A percentile compares a stretch with the other conserved stretches of the same genome.
Evolutionary conservation across 108 stramenopile genomes (phyloP).

Genomic region (Nitzschia sp.): DNA sequence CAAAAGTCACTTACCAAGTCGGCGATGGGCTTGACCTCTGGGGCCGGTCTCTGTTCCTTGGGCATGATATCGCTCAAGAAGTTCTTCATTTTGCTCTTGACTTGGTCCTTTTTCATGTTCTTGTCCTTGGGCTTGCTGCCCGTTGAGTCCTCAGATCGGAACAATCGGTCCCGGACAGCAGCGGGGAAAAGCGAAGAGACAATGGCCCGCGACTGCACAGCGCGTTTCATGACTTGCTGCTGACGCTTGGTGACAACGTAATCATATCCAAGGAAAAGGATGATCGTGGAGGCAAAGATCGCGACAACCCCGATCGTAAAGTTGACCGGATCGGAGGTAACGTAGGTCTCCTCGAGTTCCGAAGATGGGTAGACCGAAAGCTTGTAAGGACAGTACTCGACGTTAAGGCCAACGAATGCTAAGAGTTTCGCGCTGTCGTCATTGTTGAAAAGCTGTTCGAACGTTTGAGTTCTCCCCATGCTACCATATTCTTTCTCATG

Average conservation of each 20-base stretch:
- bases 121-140: neutral
- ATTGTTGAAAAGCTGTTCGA: neutral
- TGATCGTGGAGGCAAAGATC: conserved; percentile 4
- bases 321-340: neutral
- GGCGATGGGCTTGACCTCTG: conserved; percentile 35
- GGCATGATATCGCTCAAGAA: conserved; percentile 3
- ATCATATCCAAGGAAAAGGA: conserved; percentile 9
- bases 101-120: neutral
- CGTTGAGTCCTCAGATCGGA: conserved; percentile 7
- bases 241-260: conserved; percentile 9
- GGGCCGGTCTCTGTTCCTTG: neutral
- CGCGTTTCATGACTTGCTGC: conserved; percentile 11
- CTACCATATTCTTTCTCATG: neutral
- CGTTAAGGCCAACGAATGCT: neutral
- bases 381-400: conserved; percentile 11
- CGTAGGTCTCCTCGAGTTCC: neutral
- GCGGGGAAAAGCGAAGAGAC: conserved; percentile 39
- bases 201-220: conserved; percentile 23
- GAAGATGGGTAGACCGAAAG: conserved; percentile 8
- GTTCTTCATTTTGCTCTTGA: conserved; percentile 7
- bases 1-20: too few relatives aligned
- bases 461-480: neutral
- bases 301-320: conserved; percentile 6
- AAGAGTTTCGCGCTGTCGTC: neutral
- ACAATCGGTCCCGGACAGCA: conserved; percentile 19